phyloP scores from a whole-genome alignment of 2,329 filamentous ascomycete species.

The Penicillium sp. region DNA sequence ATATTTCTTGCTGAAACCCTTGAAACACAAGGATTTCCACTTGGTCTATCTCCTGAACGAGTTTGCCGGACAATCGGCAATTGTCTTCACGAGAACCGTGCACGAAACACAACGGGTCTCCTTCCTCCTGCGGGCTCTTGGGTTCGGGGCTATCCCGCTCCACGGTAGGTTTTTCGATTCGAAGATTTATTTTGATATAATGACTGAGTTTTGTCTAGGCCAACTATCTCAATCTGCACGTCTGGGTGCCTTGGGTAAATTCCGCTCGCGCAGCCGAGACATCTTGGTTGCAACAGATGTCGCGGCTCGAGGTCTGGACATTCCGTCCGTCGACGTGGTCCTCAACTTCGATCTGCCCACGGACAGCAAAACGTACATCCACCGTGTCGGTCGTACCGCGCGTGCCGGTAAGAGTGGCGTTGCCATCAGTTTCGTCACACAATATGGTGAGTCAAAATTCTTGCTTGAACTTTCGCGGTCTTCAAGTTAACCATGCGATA shows the following conservation, averaged over 20 bases:
- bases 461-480: not conserved
- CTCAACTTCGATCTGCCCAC: conserved; percentile 78
- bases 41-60: conserved; percentile 82
- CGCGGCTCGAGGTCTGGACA: conserved; percentile 87
- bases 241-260: conserved; percentile 83
- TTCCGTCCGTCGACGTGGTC: conserved; percentile 82
- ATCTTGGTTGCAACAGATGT: conserved; percentile 89
- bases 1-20: conserved; percentile 78
- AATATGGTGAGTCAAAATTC: not conserved
- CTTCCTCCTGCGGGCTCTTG: conserved; percentile 74
- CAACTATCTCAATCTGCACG: conserved; percentile 83
- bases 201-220: conserved; percentile 32
- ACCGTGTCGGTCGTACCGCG: conserved; percentile 81
- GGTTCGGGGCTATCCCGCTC: conserved; percentile 84
- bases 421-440: conserved; percentile 70
- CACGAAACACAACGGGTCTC: conserved; percentile 83
- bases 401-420: conserved; percentile 79
- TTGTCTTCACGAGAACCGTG: conserved; percentile 88
- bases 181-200: not conserved
- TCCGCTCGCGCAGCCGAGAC: conserved; percentile 70
- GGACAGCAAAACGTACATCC: conserved; percentile 86
- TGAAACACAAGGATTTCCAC: conserved; percentile 83
- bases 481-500: not conserved
- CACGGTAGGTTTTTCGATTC: conserved; percentile 49
- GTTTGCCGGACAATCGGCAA: conserved; percentile 74